Evolutionary conservation across 1,284 basidiomycete genomes (phyloP).

Genomic region (Phylloboletellus chloephorus): DNA sequence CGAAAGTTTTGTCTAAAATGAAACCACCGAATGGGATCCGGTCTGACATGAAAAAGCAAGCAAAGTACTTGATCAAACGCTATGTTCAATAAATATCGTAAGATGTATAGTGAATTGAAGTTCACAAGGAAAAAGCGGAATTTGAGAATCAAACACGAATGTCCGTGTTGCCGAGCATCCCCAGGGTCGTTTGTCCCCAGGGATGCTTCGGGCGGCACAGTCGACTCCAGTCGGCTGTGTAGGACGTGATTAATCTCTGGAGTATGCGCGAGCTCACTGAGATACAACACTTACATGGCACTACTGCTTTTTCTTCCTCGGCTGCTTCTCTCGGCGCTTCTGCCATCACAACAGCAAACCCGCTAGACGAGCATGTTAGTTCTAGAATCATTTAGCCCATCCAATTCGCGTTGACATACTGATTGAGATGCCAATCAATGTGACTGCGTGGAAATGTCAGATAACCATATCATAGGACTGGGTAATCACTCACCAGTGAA

Average conservation of each 20-base stretch:
- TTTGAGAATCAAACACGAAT: too few species aligned
- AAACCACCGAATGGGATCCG: too few species aligned
- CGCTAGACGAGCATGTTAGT: slow-evolving; percentile 19
- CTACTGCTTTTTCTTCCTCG: neutral
- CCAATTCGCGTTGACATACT: slow-evolving; percentile 19
- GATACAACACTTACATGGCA: slow-evolving; percentile 19
- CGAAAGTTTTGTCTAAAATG: too few species aligned
- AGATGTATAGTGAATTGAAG: too few species aligned
- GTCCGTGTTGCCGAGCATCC: neutral
- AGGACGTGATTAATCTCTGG: neutral
- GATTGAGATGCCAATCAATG: slow-evolving; percentile 37
- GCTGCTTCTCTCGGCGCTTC: slow-evolving; percentile 19
- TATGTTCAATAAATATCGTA: too few species aligned
- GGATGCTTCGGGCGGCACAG: slow-evolving; percentile 11
- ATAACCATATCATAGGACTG: neutral
- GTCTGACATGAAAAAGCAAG: too few species aligned
- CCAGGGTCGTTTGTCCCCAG: slow-evolving; percentile 9
- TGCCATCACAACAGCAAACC: slow-evolving; percentile 33
- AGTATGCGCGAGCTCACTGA: neutral
- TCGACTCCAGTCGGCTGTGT: slow-evolving; percentile 18
- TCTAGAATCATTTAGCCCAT: neutral
- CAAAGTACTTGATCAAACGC: too few species aligned
- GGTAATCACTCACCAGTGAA: slow-evolving; percentile 36
- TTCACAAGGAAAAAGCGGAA: too few species aligned
- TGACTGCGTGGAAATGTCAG: slow-evolving; percentile 25